Base-by-base conservation (phyloP, 768 basidiomycete species). In the Steccherinum ochraceum region DNA sequence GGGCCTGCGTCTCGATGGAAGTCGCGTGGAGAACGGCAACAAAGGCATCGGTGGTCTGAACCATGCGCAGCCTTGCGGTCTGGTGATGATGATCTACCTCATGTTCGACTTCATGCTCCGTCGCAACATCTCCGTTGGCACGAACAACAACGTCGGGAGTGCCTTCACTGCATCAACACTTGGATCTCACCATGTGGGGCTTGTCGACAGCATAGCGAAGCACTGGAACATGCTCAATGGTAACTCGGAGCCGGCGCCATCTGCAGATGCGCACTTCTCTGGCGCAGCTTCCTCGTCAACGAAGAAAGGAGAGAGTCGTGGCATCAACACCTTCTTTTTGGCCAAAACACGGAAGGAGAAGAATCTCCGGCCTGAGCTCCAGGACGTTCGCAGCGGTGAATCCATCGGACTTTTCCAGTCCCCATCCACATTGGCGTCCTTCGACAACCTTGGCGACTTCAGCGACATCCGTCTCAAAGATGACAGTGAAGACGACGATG, bases 21-120 rank as follows among this genome's bases (percentile, higher is more conserved):
- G 65, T 12, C 58, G 54, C 1, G 65, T 68, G 7, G 61, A 68
- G 23, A 62, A 60, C 0, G 58, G 50, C 1, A 64, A 66, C 48
- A 67, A 66, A 40, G 60, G 53, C 0, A 67, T 62, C 64, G 66
- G 66, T 35, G 24, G 46, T 1, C 23, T 67, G 0, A 54, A 58
- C 45, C 48, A 56, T 0, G 45, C 58, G 1, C 46, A 56, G 13
- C 54, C 67, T 0, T 61, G 63, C 23, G 62, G 66, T 1, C 39
- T 69, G 0, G 54, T 45, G 2, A 48, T 57, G 12, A 47, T 67
- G 12, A 12, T 40, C 0, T 43, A 47, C 0, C 60, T 66, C 0
- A n/a, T 51, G 2, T 56, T 60, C 5, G 60, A 68, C 48, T 59
- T 58, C 26, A 56, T 66, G 1, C 55, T 61, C 3, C 55, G 54